A percentile compares a stretch with the other conserved stretches of the same genome.
Evolutionary conservation across 495 filamentous ascomycete genomes (phyloP).

Genomic region (Chaetomium fimeti): DNA sequence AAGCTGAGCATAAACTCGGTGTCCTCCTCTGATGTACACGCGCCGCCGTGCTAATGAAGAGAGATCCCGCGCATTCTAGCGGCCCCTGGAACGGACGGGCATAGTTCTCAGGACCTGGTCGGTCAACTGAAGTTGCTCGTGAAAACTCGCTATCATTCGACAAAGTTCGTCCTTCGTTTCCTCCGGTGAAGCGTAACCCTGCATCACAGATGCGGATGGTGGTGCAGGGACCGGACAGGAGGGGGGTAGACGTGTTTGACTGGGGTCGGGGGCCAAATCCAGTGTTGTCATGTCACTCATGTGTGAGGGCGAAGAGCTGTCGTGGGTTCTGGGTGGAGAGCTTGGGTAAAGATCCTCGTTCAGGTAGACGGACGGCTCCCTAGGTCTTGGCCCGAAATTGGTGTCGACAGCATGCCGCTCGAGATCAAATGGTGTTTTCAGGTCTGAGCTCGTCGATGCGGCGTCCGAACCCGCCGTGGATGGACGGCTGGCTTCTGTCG

Average conservation of each 20-base stretch:
- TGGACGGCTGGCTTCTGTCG: too few species aligned
- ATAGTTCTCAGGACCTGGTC: neutral
- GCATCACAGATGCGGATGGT: slow-evolving; percentile 4
- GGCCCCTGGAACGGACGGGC: neutral
- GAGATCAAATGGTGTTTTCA: too few species aligned
- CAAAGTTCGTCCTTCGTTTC: slow-evolving; percentile 1
- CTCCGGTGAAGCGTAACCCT: neutral
- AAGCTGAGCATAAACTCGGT: too few species aligned
- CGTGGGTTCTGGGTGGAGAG: neutral
- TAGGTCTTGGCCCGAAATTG: too few species aligned
- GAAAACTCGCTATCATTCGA: neutral
- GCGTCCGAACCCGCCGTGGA: too few species aligned
- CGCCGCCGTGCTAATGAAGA: too few species aligned
- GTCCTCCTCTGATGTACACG: too few species aligned
- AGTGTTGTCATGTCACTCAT: neutral
- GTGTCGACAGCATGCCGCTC: too few species aligned
- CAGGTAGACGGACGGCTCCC: too few species aligned
- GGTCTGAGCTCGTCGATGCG: too few species aligned
- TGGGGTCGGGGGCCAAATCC: neutral
- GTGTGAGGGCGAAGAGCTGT: neutral
- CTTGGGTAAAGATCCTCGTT: neutral
- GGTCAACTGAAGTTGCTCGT: neutral
- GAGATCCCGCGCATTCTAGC: too few species aligned
- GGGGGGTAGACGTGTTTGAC: neutral
- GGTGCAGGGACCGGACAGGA: neutral